These are phyloP conservation scores for Sordariomycetes sp. DNA, from an alignment of 2,329 filamentous ascomycete genomes.

Conservation along the genomic window DNA sequence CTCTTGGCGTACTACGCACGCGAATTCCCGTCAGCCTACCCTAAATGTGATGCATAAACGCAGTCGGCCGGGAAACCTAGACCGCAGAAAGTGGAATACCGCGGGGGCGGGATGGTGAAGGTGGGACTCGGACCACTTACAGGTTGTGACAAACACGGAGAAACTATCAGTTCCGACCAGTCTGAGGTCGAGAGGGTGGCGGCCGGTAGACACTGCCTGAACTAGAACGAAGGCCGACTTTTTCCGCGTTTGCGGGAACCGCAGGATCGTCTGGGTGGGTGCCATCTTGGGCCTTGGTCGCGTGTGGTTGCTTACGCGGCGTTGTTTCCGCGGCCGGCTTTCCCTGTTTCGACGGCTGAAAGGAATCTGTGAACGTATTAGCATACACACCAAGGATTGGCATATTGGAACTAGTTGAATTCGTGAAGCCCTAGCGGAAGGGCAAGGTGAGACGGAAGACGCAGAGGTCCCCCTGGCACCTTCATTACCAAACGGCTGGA, in stretches of 20 bases:
- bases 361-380: not conserved
- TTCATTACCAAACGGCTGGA: too few relatives aligned
- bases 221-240: slow-evolving; percentile 47
- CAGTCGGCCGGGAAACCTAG: not conserved
- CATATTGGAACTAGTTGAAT: not conserved
- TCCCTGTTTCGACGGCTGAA: not conserved
- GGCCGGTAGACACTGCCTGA: slow-evolving; percentile 39
- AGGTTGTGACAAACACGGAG: slow-evolving; percentile 43
- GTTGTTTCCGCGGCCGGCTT: not conserved
- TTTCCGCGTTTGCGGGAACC: slow-evolving; percentile 44
- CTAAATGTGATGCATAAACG: slow-evolving; percentile 3
- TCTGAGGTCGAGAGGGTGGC: slow-evolving; percentile 50
- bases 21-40: slow-evolving; percentile 3
- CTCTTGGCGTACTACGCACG: slow-evolving; percentile 27
- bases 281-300: not conserved
- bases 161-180: slow-evolving; percentile 59
- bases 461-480: too few relatives aligned
- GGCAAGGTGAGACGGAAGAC: not conserved
- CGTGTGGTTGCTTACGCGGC: not conserved
- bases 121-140: slow-evolving; percentile 32
- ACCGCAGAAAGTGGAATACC: not conserved
- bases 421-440: not conserved
- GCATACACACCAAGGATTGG: not conserved
- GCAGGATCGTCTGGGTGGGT: slow-evolving; percentile 31
- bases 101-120: not conserved